Evolutionary conservation across 2,329 filamentous ascomycete genomes (phyloP), one percentile per base, ranked within the genome.

Genomic region (Beauveria pseudobassiana): DNA sequence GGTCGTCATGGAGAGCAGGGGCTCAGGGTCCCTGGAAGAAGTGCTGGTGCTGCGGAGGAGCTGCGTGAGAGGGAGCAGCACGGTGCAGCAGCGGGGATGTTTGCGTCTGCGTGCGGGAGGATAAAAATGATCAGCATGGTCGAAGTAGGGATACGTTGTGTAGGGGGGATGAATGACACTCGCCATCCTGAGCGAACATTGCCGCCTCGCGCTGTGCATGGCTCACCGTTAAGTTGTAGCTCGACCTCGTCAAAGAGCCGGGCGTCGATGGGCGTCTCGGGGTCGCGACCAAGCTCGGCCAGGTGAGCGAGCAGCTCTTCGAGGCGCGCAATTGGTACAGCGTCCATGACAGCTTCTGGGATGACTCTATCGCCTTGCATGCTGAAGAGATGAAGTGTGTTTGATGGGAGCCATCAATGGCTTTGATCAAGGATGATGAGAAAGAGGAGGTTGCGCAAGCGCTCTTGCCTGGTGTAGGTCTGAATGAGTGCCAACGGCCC

Each of bases 231-330:
- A 18, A 87, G 74, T 67, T 86, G 83, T 4, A 86, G 77, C 66
- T 83, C 80, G 50, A 87, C 79, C 67, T 84, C 74, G 67, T 87
- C 84, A 63, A 87, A 81, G 2, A 87, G 74, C 65, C 80, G 80
- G 12, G 73, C 71, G 63, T 80, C 71, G 42, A 83, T 73, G 0
- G 74, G 69, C 1, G 76, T 69, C 0, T 73, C 72, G 20, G 79
- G 73, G 63, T 80, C 76, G 28, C 72, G 69, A 20, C 77, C 64
- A n/a, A 87, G 73, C 30, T 78, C 72, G 56, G 80, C 75, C 18
- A 87, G 74, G 68, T 87, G 85, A 24, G 69, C 70, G 54, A 81
- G 76, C 24, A 87, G 76, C 65, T 84, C 82, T 24, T 80, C 75
- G 20, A 86, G 73, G 9, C 82, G 79, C 7, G 76, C 74, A 54